These are phyloP conservation scores for Boehmeria nivea DNA, from an alignment of 306 rosid genomes.

Conservation along the genomic window DNA sequence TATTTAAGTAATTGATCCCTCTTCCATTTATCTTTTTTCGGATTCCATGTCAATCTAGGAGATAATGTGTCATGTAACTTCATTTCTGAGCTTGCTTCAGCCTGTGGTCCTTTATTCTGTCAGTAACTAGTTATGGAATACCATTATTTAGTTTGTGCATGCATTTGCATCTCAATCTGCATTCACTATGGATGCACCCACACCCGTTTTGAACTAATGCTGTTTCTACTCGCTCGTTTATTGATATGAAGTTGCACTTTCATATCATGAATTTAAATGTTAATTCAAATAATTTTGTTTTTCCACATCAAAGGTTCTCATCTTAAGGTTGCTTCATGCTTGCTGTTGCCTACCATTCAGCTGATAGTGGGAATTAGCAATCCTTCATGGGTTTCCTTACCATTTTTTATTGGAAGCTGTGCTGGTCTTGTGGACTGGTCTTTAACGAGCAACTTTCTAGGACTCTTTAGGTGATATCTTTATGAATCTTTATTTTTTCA, in stretches of 20 bases:
- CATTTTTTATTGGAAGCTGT: constrained; percentile 92
- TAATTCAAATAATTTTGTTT: constrained; percentile 24
- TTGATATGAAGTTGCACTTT: too few species aligned
- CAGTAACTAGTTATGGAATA: background rate
- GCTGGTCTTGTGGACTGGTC: constrained; percentile 97
- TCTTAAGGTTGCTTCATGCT: constrained; percentile 83
- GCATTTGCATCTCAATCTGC: background rate
- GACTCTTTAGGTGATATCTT: constrained; percentile 78
- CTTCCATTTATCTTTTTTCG: background rate
- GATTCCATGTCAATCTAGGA: background rate
- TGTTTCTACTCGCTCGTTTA: too few species aligned
- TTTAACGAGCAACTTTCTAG: constrained; percentile 89
- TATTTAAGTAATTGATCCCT: constrained; percentile 10
- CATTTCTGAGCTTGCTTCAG: constrained; percentile 2
- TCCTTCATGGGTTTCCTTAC: constrained; percentile 92
- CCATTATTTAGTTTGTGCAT: background rate
- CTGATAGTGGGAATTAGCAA: constrained; percentile 86
- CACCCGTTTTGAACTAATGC: too few species aligned
- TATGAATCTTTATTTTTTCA: background rate
- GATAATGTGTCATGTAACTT: background rate
- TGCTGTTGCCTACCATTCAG: constrained; percentile 86
- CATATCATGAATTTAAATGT: too few species aligned
- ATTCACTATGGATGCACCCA: background rate
- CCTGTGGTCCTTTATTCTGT: background rate
- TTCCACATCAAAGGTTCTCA: constrained; percentile 65